Conservation (phyloP, 2,329 filamentous ascomycete species). For the Geosmithia morbida region DNA sequence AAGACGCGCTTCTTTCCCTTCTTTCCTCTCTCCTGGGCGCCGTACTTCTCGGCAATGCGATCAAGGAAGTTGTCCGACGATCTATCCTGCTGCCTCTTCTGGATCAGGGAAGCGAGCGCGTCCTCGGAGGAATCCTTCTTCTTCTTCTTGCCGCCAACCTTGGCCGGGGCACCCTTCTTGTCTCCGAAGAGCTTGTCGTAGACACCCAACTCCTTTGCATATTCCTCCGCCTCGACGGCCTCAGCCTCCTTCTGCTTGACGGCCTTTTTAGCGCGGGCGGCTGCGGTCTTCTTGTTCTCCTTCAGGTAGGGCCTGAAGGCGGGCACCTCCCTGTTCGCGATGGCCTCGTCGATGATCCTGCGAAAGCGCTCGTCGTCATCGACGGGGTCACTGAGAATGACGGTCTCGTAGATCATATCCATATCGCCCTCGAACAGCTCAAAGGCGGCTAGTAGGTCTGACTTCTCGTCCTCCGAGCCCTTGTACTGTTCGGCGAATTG, state of each 20-base stretch:
- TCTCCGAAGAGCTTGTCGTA: slow-evolving; percentile 51
- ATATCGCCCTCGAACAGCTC: slow-evolving; percentile 59
- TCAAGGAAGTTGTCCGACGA: slow-evolving; percentile 47
- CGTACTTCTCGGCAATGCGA: slow-evolving; percentile 64
- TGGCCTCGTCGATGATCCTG: slow-evolving; percentile 66
- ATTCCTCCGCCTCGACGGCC: slow-evolving; percentile 56
- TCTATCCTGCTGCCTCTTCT: slow-evolving; percentile 51
- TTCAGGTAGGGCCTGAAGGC: slow-evolving; percentile 54
- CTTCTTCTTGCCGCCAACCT: slow-evolving; percentile 12
- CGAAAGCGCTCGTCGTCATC: slow-evolving; percentile 81
- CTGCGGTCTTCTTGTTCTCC: slow-evolving; percentile 53
- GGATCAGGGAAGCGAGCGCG: slow-evolving; percentile 59
- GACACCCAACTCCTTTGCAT: slow-evolving; percentile 61
- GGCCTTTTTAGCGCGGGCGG: slow-evolving; percentile 44
- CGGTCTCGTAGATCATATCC: slow-evolving; percentile 60
- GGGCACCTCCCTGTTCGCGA: slow-evolving; percentile 52
- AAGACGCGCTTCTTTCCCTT: slow-evolving; percentile 37
- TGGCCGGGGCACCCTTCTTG: slow-evolving; percentile 15
- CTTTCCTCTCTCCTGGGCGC: slow-evolving; percentile 26
- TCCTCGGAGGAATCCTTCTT: slow-evolving; percentile 30
- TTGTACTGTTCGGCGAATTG: slow-evolving; percentile 70
- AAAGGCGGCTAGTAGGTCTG: slow-evolving; percentile 66
- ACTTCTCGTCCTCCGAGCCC: slow-evolving; percentile 69
- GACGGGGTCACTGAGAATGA: slow-evolving; percentile 76
- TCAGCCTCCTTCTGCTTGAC: slow-evolving; percentile 34